These are phyloP conservation scores for Toxicodendron radicans DNA, from an alignment of 345 rosid genomes.

Conservation along the genomic window DNA sequence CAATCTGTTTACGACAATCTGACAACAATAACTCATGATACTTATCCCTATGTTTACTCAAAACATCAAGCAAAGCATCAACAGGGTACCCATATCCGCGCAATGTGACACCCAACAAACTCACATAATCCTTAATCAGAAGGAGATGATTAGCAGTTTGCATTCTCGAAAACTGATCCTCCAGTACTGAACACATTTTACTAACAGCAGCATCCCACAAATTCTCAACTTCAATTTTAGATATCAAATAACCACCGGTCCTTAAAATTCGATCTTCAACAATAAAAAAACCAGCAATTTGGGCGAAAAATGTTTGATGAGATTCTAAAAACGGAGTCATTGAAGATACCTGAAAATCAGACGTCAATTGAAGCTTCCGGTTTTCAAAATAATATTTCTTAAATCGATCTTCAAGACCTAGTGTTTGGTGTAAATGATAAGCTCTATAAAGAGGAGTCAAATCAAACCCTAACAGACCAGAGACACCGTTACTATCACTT, in stretches of 20 bases:
- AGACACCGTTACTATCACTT: constrained; percentile 40
- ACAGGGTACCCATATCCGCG: constrained; percentile 87
- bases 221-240: constrained; percentile 82
- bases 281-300: constrained; percentile 92
- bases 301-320: constrained; percentile 95
- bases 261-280: constrained; percentile 90
- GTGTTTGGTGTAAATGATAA: constrained; percentile 84
- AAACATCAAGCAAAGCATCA: constrained; percentile 84
- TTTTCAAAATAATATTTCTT: constrained; percentile 87
- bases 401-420: constrained; percentile 84
- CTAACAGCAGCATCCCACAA: constrained; percentile 94
- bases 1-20: constrained; percentile 91
- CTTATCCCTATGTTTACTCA: constrained; percentile 92
- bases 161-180: constrained; percentile 99
- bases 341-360: constrained; percentile 96
- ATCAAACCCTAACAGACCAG: constrained; percentile 63
- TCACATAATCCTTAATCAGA: constrained; percentile 93
- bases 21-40: constrained; percentile 88
- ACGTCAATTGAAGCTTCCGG: constrained; percentile 88
- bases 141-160: constrained; percentile 95
- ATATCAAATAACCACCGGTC: constrained; percentile 86
- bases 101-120: constrained; percentile 88
- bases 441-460: constrained; percentile 87
- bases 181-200: constrained; percentile 94
- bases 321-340: constrained; percentile 98